Base-by-base conservation (phyloP, 1,139 yeast species). In the Lizanozyma gosingica region DNA sequence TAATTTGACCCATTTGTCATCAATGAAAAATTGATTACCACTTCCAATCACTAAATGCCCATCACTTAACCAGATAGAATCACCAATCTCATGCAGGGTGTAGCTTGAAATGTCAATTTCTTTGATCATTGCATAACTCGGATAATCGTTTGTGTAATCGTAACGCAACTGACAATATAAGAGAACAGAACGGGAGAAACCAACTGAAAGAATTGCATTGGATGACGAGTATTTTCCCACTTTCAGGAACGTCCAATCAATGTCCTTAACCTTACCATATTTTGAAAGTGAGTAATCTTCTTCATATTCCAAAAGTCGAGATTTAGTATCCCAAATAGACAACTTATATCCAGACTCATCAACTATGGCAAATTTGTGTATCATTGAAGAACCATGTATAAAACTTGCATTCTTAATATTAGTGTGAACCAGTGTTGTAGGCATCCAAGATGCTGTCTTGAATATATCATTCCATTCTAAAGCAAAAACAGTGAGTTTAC, bases 1-100 rank as follows among this genome's bases (percentile, higher is more conserved):
- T 36, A 70, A 45, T 39, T 57, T 55, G 14, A 70, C 60, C 69
- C 74, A 63, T 50, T 83, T 80, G 54, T 87, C 95, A 45, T 84
- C 86, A 39, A 88, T 73, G 52, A 84, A 87, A 39, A 90, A 71
- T 56, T 88, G 97, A 56, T 90, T 90, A 1, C 97, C 97, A 16
- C 94, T 73, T 3, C 94, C 97, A 43, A 86, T 77, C 1, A 86
- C 90, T 45, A 88, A 69, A 32, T 79, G 74, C 1, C 95, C 95
- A 49, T 81, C 78, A 41, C 75, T 71, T 43, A 90, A 64, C 97
- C 97, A 90, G 8, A 84, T 70, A 34, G 94, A 83, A 56, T 90
- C 97, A 3, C 95, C 96, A 46, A 90, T 87, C 16, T 67, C 71
- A 57, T 88, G 96, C 0, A 83, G 67, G 0, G 97, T 87, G 53